Percentiles rank a stretch among this genome's conserved stretches.
Evolutionary conservation across 257 asterid species (phyloP).

Genomic region (Solanum paucissectum): DNA sequence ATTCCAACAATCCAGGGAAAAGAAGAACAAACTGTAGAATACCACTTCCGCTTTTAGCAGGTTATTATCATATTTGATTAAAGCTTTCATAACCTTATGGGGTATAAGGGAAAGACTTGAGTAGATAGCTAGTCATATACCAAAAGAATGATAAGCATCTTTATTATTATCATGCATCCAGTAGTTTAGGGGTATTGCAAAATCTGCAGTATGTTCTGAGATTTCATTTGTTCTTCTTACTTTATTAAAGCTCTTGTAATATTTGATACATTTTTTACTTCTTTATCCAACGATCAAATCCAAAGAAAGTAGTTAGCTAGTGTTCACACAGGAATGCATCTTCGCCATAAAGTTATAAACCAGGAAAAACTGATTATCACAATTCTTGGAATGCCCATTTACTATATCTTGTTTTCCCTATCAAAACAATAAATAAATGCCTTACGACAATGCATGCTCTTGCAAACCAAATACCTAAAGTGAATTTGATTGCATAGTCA

Average conservation of each 20-base stretch:
- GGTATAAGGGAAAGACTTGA: neutral
- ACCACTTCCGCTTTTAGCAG: neutral
- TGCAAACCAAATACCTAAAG: neutral
- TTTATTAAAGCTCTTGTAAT: neutral
- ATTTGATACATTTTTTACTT: neutral
- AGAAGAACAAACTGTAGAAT: neutral
- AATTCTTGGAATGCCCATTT: conserved; percentile 63
- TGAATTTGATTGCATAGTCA: neutral
- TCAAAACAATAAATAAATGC: neutral
- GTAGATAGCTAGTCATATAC: neutral
- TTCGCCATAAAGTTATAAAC: neutral
- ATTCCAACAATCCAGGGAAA: neutral
- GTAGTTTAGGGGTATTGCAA: neutral
- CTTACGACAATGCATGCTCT: neutral
- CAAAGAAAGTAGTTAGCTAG: neutral
- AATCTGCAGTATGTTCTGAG: neutral
- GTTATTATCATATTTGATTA: neutral
- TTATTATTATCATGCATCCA: neutral
- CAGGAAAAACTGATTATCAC: neutral
- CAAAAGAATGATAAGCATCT: neutral
- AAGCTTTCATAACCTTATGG: neutral
- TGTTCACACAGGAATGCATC: neutral
- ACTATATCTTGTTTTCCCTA: neutral
- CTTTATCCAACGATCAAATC: neutral
- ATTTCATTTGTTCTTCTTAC: neutral